phyloP scores from a whole-genome alignment of 2,329 filamentous ascomycete genomes.

The Alternaria dauci region DNA sequence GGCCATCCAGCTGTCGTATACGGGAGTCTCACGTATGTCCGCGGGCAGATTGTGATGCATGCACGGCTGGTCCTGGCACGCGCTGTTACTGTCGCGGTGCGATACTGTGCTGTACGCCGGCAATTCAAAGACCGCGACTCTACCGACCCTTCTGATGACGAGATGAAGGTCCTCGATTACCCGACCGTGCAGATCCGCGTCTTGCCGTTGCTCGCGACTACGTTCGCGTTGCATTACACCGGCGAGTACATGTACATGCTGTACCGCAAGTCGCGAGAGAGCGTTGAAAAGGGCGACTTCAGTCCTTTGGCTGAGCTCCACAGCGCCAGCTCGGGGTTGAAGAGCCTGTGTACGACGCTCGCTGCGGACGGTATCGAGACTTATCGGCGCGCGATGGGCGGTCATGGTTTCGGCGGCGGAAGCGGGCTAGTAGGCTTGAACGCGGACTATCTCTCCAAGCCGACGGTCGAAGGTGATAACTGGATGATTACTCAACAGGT shows the following conservation, averaged over 20 bases:
- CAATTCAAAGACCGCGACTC: conserved; percentile 62
- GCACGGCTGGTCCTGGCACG: conserved; percentile 62
- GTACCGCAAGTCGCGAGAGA: conserved; percentile 56
- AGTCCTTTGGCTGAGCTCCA: conserved; percentile 61
- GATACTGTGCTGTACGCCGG: conserved; percentile 59
- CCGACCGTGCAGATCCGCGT: conserved; percentile 64
- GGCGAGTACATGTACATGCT: conserved; percentile 61
- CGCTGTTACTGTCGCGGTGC: conserved; percentile 62
- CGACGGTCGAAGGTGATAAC: conserved; percentile 65
- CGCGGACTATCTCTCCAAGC: conserved; percentile 61
- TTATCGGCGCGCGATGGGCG: conserved; percentile 62
- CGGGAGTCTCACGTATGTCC: conserved; percentile 60
- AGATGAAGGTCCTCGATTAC: conserved; percentile 60
- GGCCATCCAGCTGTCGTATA: conserved; percentile 61
- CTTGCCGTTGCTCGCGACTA: conserved; percentile 61
- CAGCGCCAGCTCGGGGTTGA: conserved; percentile 63
- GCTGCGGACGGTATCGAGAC: conserved; percentile 64
- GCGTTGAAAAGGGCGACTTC: conserved; percentile 62
- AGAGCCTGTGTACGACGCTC: conserved; percentile 62
- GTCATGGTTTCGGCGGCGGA: conserved; percentile 63
- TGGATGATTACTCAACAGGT: conserved; percentile 67
- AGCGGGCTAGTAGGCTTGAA: conserved; percentile 63
- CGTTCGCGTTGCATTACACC: conserved; percentile 60
- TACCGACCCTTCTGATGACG: conserved; percentile 47
- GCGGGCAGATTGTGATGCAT: conserved; percentile 59